These are phyloP conservation scores for Candida insectorum DNA, from an alignment of 805 yeast species.

Conservation along the genomic window DNA sequence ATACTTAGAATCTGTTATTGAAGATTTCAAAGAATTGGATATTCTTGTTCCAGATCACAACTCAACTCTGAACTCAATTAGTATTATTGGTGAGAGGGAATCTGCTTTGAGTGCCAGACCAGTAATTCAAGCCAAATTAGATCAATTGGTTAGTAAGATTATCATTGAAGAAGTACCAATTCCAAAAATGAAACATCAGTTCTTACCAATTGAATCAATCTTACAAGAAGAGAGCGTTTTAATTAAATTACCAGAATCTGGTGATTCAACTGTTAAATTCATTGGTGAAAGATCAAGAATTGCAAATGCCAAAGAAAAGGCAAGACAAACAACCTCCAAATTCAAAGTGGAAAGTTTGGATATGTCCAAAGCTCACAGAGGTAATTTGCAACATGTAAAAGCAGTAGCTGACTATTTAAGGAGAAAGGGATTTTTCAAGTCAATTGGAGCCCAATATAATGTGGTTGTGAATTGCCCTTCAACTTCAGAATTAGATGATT, in stretches of 20 bases:
- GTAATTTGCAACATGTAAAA: conserved; percentile 71
- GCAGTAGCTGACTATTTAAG: conserved; percentile 66
- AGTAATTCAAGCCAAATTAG: conserved; percentile 44
- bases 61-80: conserved; percentile 37
- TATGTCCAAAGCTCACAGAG: conserved; percentile 86
- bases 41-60: conserved; percentile 34
- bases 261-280: conserved; percentile 52
- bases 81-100: conserved; percentile 70
- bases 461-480: conserved; percentile 38
- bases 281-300: conserved; percentile 59
- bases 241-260: conserved; percentile 54
- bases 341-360: conserved; percentile 68
- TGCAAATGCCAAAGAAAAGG: conserved; percentile 56
- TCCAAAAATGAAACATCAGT: conserved; percentile 67
- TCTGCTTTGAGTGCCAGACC: conserved; percentile 54
- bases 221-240: conserved; percentile 54
- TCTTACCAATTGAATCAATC: conserved; percentile 55
- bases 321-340: conserved; percentile 57
- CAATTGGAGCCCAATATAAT: conserved; percentile 36
- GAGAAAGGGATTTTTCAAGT: conserved; percentile 45
- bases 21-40: conserved; percentile 23
- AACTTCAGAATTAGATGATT: conserved; percentile 36
- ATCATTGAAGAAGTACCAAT: conserved; percentile 56
- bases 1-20: conserved; percentile 25
- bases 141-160: conserved; percentile 42